Conservation (phyloP, 139 green algal genomes). For the Auxenochlorella pyrenoidosa region DNA sequence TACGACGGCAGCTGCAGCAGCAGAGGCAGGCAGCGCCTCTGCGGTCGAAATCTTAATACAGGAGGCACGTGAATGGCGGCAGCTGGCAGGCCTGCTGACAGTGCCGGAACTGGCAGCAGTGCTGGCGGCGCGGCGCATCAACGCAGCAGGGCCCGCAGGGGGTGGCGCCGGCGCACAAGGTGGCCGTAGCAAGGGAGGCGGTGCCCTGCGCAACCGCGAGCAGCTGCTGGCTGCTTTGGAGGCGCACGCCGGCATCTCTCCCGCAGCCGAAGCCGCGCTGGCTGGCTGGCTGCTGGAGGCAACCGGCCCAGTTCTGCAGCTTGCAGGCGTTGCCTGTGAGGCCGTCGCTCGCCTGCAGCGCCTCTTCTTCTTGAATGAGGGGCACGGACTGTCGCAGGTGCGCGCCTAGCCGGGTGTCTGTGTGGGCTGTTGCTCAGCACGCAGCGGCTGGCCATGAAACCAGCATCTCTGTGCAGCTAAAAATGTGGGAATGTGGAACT, state of each 20-base stretch:
- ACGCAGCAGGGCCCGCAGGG: background rate
- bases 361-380: conserved; percentile 84
- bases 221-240: conserved; percentile 17
- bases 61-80: background rate
- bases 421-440: too few species aligned
- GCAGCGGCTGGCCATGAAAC: too few species aligned
- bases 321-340: background rate
- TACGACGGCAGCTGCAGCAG: background rate
- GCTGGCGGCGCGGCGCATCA: conserved; percentile 4
- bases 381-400: conserved; percentile 64
- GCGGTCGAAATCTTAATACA: too few species aligned
- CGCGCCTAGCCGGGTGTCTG: background rate
- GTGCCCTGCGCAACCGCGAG: conserved; percentile 11
- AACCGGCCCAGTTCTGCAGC: conserved; percentile 14
- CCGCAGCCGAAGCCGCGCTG: background rate
- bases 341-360: conserved; percentile 50
- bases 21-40: background rate
- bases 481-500: too few species aligned
- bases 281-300: conserved; percentile 13
- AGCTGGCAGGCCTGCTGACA: conserved; percentile 42
- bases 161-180: too few species aligned
- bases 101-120: conserved; percentile 45
- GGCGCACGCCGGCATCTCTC: background rate
- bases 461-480: too few species aligned
- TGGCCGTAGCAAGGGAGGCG: background rate